Evolutionary conservation across 2,329 filamentous ascomycete genomes (phyloP).

Genomic region (Trichoderma semiorbis): DNA sequence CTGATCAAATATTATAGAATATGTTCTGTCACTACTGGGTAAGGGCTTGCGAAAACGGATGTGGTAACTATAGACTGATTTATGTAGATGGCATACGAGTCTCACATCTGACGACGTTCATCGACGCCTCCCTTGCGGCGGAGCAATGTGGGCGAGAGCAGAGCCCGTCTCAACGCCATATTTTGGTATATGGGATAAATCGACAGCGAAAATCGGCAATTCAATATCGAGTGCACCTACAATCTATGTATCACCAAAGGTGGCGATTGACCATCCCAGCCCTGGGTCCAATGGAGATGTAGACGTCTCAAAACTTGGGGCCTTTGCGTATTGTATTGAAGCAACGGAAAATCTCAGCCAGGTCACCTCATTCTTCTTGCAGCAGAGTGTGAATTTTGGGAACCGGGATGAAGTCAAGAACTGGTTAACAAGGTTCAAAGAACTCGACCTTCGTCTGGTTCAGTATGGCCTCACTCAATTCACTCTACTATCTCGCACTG

Average conservation of each 20-base stretch:
- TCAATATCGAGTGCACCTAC: slow-evolving; percentile 38
- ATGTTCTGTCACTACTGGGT: background rate
- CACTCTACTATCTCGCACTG: background rate
- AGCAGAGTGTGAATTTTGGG: slow-evolving; percentile 28
- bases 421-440: background rate
- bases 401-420: background rate
- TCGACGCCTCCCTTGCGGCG: slow-evolving; percentile 33
- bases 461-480: background rate
- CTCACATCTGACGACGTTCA: background rate
- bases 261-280: background rate
- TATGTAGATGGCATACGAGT: background rate
- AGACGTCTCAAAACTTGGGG: slow-evolving; percentile 40
- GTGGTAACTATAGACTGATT: background rate
- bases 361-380: slow-evolving; percentile 44
- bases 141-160: slow-evolving; percentile 38
- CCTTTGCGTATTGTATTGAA: slow-evolving; percentile 46
- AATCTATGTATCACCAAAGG: background rate
- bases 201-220: slow-evolving; percentile 37
- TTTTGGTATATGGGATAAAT: slow-evolving; percentile 45
- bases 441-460: background rate
- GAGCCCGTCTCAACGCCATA: slow-evolving; percentile 40
- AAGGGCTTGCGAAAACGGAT: background rate
- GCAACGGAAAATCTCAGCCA: slow-evolving; percentile 45
- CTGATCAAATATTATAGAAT: background rate
- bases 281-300: slow-evolving; percentile 10